Base-by-base conservation (phyloP, 2,329 filamentous ascomycete genomes). In the Colletotrichum tropicale region DNA sequence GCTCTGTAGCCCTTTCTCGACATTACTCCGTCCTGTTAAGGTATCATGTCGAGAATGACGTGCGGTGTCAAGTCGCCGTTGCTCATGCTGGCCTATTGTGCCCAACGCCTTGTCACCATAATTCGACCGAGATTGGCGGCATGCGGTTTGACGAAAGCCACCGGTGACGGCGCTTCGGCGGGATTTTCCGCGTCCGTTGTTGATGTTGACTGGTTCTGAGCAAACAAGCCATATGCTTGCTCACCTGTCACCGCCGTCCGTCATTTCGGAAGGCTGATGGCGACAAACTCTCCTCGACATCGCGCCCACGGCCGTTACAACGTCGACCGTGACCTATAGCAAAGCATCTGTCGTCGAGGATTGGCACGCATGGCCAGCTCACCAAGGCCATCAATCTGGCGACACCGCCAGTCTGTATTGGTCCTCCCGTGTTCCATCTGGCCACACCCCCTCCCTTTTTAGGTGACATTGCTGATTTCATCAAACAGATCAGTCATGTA, bases 191-290 rank as follows among this genome's bases (percentile, higher is more conserved):
- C 28, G 21, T 18, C 21, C 30, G 36, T 36, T 36, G 15, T 26
- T 67, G 24, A 24, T 26, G 34, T 28, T 64, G 15, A 38, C 24
- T 24, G 56, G 30, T 26, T 68, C 36, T 30, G 38, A 34, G 30
- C 64, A 36, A 68, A 43, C 55, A 66, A 60, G 66, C 48, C 48
- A 15, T 28, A 32, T 74, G 67, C 58, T 66, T 66, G 66, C 32
- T 74, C 67, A 43, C 43, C 66, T 66, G 48, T 58, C 71, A 73
- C 71, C 30, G 26, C 43, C 36, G 28, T 64, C 71, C 60, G 66
- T 74, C 66, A 66, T 65, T 18, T 52, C 60, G 60, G 66, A 66
- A 70, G 71, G 66, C 71, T 74, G 48, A 36, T 38, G 71, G 60
- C 60, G 26, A 74, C 32, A 56, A 73, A 70, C 43, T 60, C 58